Conservation (phyloP, 208 protist genomes). For the Baffinella frigidus region DNA sequence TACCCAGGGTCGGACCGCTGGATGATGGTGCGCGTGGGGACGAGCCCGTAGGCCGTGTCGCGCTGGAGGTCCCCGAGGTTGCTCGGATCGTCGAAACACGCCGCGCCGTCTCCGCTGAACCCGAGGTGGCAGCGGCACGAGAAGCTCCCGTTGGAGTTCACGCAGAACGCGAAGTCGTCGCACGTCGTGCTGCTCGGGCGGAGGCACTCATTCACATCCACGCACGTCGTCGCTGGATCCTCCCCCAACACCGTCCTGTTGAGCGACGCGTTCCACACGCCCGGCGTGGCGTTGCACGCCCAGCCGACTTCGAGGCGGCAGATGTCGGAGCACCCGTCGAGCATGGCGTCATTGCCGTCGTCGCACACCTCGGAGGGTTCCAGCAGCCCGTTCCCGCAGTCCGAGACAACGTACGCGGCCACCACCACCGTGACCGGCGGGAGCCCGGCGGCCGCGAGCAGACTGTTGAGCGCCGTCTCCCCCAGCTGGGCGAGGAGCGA, state of each 20-base stretch:
- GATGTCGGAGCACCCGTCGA: neutral
- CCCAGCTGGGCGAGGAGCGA: no score
- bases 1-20: no score
- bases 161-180: neutral
- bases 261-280: no score
- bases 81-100: neutral
- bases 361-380: slow-evolving; percentile 7
- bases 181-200: neutral
- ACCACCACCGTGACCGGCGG: neutral
- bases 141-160: neutral
- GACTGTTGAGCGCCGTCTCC: no score
- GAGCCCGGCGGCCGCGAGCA: no score
- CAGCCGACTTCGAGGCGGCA: slow-evolving; percentile 3
- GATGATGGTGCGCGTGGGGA: no score
- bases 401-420: neutral
- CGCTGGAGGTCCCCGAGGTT: neutral
- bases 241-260: no score
- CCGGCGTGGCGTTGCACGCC: no score
- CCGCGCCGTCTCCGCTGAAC: slow-evolving; percentile 2
- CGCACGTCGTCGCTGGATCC: neutral
- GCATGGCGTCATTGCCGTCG: neutral
- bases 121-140: neutral
- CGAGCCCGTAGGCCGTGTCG: neutral
- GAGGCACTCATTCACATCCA: neutral
- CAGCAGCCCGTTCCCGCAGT: neutral